Percentiles rank a stretch among this genome's conserved stretches.
These are phyloP conservation scores for Coniochaeta sp. DNA, from an alignment of 2,329 filamentous ascomycete genomes.

Conservation along the genomic window DNA sequence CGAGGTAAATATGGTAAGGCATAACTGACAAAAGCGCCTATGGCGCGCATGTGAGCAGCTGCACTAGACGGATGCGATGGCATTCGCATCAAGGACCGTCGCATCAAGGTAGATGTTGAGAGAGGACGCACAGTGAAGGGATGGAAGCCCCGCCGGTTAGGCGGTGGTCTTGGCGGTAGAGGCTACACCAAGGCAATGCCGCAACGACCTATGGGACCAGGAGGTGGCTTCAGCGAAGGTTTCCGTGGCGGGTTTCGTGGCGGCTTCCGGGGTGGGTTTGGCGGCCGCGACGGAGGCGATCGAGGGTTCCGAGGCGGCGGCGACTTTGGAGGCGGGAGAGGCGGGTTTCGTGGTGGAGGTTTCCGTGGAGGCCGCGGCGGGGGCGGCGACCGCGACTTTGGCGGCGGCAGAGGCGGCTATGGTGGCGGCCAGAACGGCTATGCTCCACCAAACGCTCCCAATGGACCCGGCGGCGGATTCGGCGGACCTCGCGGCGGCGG, in stretches of 20 bases:
- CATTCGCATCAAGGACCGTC: slow-evolving; percentile 84
- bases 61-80: slow-evolving; percentile 82
- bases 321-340: slow-evolving; percentile 36
- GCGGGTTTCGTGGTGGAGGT: slow-evolving; percentile 19
- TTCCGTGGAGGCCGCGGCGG: slow-evolving; percentile 48
- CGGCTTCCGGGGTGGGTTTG: slow-evolving; percentile 38
- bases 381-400: slow-evolving; percentile 33
- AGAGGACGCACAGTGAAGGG: slow-evolving; percentile 88
- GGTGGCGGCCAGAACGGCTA: slow-evolving; percentile 36
- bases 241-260: slow-evolving; percentile 44
- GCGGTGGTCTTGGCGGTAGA: slow-evolving; percentile 84
- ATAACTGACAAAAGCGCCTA: slow-evolving; percentile 61
- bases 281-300: slow-evolving; percentile 44
- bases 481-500: slow-evolving; percentile 47
- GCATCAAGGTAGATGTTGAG: slow-evolving; percentile 92
- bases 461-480: slow-evolving; percentile 58
- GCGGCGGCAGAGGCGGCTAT: slow-evolving; percentile 33
- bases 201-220: slow-evolving; percentile 60
- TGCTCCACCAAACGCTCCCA: slow-evolving; percentile 39
- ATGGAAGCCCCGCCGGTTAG: slow-evolving; percentile 87
- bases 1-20: slow-evolving; percentile 45
- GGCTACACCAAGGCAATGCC: slow-evolving; percentile 81
- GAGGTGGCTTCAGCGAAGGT: slow-evolving; percentile 49
- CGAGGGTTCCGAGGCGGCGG: slow-evolving; percentile 38
- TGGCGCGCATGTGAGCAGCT: slow-evolving; percentile 60